Evolutionary conservation across 2,329 filamentous ascomycete genomes (phyloP), one percentile per base, ranked within the genome.

Genomic region (Pseudocercospora eumusae): DNA sequence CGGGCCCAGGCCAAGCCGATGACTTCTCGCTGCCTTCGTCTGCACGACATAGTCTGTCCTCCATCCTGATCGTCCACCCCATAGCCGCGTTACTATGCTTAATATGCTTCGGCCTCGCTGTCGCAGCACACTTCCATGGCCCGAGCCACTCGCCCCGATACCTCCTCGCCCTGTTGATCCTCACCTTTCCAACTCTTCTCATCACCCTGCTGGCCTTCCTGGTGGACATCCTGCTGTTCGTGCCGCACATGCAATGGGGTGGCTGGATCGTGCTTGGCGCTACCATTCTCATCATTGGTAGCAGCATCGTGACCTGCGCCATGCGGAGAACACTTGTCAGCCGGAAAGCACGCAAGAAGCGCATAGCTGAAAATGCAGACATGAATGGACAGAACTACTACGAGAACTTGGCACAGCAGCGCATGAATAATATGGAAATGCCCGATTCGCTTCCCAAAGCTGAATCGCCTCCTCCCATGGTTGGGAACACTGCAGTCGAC

Each of bases 341-440:
- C 76, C 86, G 93, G 70, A 97, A 97, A 79, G 91, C 93, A n/a
- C 86, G 93, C 65, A 93, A 95, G 82, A 91, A 88, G 80, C 86
- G 92, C 50, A 96, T 98, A 73, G 92, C 88, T 2, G 90, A 96
- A 76, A 96, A 98, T 74, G 91, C 93, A 7, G 93, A 98, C 75
- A 98, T 98, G 93, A 98, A 91, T 74, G 93, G 93, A 27, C 88
- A 95, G 71, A 95, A 93, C 73, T 97, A 89, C 75, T 97, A 96
- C 77, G 75, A 79, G 69, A 78, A 80, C 73, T 75, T 82, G 72
- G 72, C 70, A 4, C 61, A 73, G 66, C 64, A 71, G 78, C 83
- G 69, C 74, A 77, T 68, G 75, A 36, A 54, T 18, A 36, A 31
- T 15, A 54, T 36, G 50, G 50, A 54, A n/a, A 75, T 20, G 70